Evolutionary conservation across 1,284 basidiomycete genomes (phyloP).

Genomic region (Pyrrhoderma noxium): DNA sequence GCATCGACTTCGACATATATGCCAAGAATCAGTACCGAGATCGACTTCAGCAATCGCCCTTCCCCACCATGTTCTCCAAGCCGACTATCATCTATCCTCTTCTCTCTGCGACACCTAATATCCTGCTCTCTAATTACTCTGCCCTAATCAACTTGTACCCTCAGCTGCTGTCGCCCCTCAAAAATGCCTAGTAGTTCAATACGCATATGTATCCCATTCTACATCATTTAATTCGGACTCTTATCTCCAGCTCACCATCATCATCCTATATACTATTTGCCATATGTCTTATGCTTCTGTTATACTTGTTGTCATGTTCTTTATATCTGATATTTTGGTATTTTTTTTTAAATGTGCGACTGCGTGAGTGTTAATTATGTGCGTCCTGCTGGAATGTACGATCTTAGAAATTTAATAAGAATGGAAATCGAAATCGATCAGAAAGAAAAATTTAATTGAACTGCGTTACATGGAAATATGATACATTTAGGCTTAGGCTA

Average conservation of each 20-base stretch:
- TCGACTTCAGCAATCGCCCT: constrained; percentile 4
- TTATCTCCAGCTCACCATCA: neutral
- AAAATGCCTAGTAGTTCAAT: neutral
- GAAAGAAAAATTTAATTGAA: too few species aligned
- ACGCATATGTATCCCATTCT: neutral
- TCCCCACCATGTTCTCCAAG: neutral
- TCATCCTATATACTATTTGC: too few species aligned
- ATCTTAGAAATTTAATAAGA: too few species aligned
- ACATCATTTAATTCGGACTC: constrained; percentile 2
- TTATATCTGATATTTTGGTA: too few species aligned
- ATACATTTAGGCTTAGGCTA: too few species aligned
- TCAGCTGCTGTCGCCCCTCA: neutral
- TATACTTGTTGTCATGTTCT: too few species aligned
- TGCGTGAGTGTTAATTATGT: too few species aligned
- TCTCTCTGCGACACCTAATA: neutral
- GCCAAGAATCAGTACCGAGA: neutral
- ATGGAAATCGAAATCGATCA: too few species aligned
- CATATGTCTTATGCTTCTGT: too few species aligned
- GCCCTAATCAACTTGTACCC: neutral
- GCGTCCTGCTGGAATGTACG: too few species aligned
- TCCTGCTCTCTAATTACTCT: neutral
- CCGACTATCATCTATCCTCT: neutral
- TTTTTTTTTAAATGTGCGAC: too few species aligned
- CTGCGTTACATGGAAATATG: too few species aligned
- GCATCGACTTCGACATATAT: neutral